Base-by-base conservation (phyloP, 768 basidiomycete genomes). In the Boletus tomentosulus region DNA sequence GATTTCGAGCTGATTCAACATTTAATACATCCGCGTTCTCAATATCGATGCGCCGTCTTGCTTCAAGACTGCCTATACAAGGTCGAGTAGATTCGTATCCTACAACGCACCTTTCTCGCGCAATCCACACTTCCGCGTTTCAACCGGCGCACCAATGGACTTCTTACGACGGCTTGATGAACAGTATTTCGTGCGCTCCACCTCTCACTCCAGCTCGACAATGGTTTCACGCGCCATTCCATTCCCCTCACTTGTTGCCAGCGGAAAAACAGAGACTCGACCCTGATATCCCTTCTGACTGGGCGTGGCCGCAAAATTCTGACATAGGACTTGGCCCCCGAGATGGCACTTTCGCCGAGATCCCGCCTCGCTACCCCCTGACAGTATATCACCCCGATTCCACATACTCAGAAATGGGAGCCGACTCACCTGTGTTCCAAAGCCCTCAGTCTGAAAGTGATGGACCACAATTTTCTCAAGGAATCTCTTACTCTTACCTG, bases 21-120 rank as follows among this genome's bases (percentile, higher is more conserved):
- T 53, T 54, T 9, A 53, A 53, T 27, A 33, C 57, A 31, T 54
- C 63, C 53, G 53, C 54, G 33, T 55, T 62, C 35, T 70, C 69
- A 37, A 62, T 69, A 55, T 69, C 74, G 22, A 65, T 60, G 52
- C 64, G 66, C n/a, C 71, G 66, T 19, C 58, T 69, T 34, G 55
- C 68, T 45, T 66, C 69, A 16, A 72, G 69, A 24, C 60, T 63
- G 41, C 63, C 73, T 43, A 37, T 50, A 19, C 55, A 66, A 10
- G 51, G 50, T 35, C 57, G 61, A 46, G 39, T 57, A 42, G 62
- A 63, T 15, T 54, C 57, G 13, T 63, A 60, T 50, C 55, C 61
- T 35, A 38, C 51, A 27, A 38, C 35, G 16, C 43, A 57, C 28
- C 28, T 58, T 54, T 41, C 56, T 51, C 52, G 52, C 27, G 48